Evolutionary conservation across 805 yeast species (phyloP).

Genomic region (Jamesozyma spencerorum): DNA sequence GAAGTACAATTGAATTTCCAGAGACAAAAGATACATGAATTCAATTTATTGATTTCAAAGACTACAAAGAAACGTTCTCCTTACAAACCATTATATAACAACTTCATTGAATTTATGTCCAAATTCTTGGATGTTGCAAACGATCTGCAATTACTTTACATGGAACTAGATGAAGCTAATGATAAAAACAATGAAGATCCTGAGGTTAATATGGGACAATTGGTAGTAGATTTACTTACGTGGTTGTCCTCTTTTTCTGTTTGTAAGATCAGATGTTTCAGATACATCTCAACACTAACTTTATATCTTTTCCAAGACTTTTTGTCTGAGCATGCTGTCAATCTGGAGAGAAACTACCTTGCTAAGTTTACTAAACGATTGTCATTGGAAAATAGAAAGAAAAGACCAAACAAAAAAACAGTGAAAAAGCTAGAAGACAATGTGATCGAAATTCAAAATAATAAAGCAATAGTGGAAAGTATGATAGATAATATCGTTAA

Average conservation of each 20-base stretch:
- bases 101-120: constrained; percentile 47
- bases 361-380: constrained; percentile 34
- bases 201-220: constrained; percentile 26
- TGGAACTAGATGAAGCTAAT: constrained; percentile 20
- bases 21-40: constrained; percentile 57
- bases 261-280: constrained; percentile 57
- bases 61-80: constrained; percentile 34
- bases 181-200: constrained; percentile 19
- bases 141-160: constrained; percentile 53
- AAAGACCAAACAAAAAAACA: constrained; percentile 34
- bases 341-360: constrained; percentile 29
- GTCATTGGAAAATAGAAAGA: constrained; percentile 30
- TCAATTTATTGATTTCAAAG: constrained; percentile 51
- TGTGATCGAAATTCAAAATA: constrained; percentile 35
- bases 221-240: constrained; percentile 44
- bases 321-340: constrained; percentile 42
- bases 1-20: constrained; percentile 60
- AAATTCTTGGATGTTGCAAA: constrained; percentile 44
- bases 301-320: constrained; percentile 52
- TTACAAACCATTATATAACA: constrained; percentile 40
- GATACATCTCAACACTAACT: constrained; percentile 56
- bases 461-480: constrained; percentile 45
- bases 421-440: constrained; percentile 39
- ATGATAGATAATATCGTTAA: constrained; percentile 58
- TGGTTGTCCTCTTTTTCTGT: constrained; percentile 74